Percentiles rank a stretch among this genome's conserved stretches.
These are phyloP conservation scores for Discostella stelligeroides DNA, from an alignment of 108 stramenopile genomes.

Conservation along the genomic window DNA sequence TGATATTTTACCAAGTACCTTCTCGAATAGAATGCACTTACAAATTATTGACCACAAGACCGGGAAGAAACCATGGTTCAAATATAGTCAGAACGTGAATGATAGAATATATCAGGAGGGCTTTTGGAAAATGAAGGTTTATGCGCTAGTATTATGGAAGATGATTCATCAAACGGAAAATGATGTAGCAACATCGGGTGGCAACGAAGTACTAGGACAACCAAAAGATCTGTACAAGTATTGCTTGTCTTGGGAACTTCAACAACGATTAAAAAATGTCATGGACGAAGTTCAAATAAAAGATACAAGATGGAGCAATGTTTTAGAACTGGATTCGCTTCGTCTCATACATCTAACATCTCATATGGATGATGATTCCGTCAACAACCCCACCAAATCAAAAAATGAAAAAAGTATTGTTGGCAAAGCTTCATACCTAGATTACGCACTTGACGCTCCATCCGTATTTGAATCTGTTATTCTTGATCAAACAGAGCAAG, in stretches of 20 bases:
- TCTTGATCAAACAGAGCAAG: constrained; percentile 57
- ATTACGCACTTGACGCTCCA: constrained; percentile 67
- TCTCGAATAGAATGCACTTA: constrained; percentile 40
- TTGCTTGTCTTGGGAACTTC: constrained; percentile 39
- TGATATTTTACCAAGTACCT: constrained; percentile 57
- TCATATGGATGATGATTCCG: constrained; percentile 38
- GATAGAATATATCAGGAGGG: constrained; percentile 71
- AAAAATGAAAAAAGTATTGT: background rate
- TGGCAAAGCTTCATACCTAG: constrained; percentile 65
- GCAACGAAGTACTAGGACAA: background rate
- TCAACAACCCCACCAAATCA: background rate
- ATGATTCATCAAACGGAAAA: constrained; percentile 44
- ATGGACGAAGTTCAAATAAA: constrained; percentile 10
- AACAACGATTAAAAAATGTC: constrained; percentile 31
- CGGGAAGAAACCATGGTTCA: constrained; percentile 86
- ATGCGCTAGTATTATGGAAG: constrained; percentile 77
- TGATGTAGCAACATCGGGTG: background rate
- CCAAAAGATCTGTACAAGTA: constrained; percentile 26
- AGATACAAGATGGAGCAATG: constrained; percentile 28
- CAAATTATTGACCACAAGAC: constrained; percentile 89
- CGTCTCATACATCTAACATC: constrained; percentile 77
- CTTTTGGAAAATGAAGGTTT: constrained; percentile 88
- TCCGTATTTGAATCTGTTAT: constrained; percentile 28
- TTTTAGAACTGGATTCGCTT: constrained; percentile 60
- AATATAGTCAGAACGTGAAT: constrained; percentile 76